These are phyloP conservation scores for Urtica urens DNA, from an alignment of 306 rosid species.

Conservation along the genomic window DNA sequence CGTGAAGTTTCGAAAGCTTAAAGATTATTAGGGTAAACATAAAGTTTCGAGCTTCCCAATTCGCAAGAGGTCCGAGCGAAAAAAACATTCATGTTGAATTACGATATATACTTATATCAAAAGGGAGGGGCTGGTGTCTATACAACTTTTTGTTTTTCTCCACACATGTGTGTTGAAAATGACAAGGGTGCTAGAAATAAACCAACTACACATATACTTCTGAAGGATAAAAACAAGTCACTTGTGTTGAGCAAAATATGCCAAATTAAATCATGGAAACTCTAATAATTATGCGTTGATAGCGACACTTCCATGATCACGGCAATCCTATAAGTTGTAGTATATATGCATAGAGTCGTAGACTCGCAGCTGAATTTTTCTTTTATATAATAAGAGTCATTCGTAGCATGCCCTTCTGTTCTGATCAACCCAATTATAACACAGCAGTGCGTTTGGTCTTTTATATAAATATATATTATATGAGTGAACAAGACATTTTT, in stretches of 20 bases:
- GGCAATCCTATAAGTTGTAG: constrained; percentile 29
- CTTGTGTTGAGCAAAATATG: constrained; percentile 33
- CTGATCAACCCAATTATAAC: neutral
- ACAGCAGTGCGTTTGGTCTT: neutral
- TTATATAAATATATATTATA: constrained; percentile 13
- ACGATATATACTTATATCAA: too few species aligned
- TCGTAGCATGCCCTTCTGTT: constrained; percentile 10
- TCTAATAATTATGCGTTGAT: constrained; percentile 47
- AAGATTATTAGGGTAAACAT: too few species aligned
- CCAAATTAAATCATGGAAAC: constrained; percentile 46
- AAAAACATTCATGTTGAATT: too few species aligned
- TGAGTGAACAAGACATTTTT: constrained; percentile 4
- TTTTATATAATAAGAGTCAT: too few species aligned
- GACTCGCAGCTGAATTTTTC: too few species aligned
- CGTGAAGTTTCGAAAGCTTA: too few species aligned
- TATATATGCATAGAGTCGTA: constrained; percentile 13
- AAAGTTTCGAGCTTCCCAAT: too few species aligned
- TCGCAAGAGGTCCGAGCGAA: too few species aligned
- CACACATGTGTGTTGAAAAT: neutral
- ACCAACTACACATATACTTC: constrained; percentile 13
- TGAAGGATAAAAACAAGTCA: constrained; percentile 48
- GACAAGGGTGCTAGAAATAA: neutral
- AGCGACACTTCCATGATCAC: constrained; percentile 54
- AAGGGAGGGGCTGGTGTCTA: too few species aligned
- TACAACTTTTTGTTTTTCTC: neutral